Evolutionary conservation across 306 rosid species (phyloP), one percentile per base, ranked within the genome.

Genomic region (Acacia melanoxylon): DNA sequence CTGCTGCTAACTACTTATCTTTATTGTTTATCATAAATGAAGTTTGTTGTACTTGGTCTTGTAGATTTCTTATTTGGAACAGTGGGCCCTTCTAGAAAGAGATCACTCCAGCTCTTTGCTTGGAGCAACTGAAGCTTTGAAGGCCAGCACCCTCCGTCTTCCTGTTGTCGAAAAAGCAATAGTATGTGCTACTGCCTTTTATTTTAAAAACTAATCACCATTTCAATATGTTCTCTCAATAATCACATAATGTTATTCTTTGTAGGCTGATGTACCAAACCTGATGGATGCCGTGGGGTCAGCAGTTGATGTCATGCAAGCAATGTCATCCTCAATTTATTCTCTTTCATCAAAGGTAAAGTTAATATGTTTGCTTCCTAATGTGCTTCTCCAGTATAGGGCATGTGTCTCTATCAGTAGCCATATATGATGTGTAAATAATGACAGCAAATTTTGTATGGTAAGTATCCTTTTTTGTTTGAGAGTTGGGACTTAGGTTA

Each of bases 51-150:
- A 40, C 62, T 85, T 85, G 88, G 87, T 78, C 74, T 73, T 83
- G 82, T 86, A 96, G 99, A 90, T 96, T 70, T 78, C 85, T 76
- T 87, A 88, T 87, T 86, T 96, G 95, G 99, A 96, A 88, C 97
- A 91, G 68, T 96, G 98, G 99, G 92, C 94, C 62, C 91, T 90
- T 86, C 80, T 96, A 75, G 99, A 96, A 63, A 85, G 92, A 88
- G 97, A 96, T 83, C 99, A 96, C 90, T 89, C 91, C 65, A 87
- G 73, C 81, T 92, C 99, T 84, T 87, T 96, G 93, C 94, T 91
- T 80, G 99, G 98, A 88, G 99, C 98, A 80, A 96, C 91, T 73
- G 97, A 96, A 86, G 97, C 99, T 77, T 92, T 96, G 92, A 92
- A 85, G 83, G 99, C 99, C 89, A 96, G 98, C 85, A 96, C 93